A percentile compares a stretch with the other conserved stretches of the same genome.
These are phyloP conservation scores for Protomyces inouyei DNA, from an alignment of 1,139 yeast genomes.

Conservation along the genomic window DNA sequence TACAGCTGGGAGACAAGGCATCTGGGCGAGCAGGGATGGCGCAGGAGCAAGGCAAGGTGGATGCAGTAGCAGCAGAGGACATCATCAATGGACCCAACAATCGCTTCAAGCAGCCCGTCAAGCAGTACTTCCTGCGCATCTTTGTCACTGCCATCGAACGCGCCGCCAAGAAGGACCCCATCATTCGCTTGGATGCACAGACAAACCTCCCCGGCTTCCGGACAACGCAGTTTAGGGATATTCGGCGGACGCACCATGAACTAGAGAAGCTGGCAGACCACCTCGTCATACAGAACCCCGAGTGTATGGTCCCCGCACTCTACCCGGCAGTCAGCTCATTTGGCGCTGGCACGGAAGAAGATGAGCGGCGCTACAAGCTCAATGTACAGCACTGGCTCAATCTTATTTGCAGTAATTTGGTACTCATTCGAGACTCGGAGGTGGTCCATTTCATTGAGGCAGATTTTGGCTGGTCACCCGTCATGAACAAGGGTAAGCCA, in stretches of 20 bases:
- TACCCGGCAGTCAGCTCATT: slow-evolving; percentile 72
- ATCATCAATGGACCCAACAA: background rate
- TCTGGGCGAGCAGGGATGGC: too few relatives aligned
- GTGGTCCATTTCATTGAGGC: slow-evolving; percentile 81
- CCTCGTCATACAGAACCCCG: slow-evolving; percentile 73
- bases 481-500: slow-evolving; percentile 50
- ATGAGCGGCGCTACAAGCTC: slow-evolving; percentile 52
- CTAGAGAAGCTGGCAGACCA: slow-evolving; percentile 71
- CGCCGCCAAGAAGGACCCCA: slow-evolving; percentile 49
- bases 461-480: slow-evolving; percentile 61
- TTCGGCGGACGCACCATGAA: slow-evolving; percentile 78
- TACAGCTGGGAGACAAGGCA: too few relatives aligned
- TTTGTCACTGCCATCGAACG: slow-evolving; percentile 48
- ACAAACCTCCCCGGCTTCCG: slow-evolving; percentile 72
- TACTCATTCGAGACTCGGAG: slow-evolving; percentile 80
- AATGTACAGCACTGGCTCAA: slow-evolving; percentile 85
- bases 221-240: slow-evolving; percentile 62
- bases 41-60: too few relatives aligned
- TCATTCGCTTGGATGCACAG: slow-evolving; percentile 48
- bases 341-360: slow-evolving; percentile 81
- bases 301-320: slow-evolving; percentile 86
- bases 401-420: slow-evolving; percentile 66
- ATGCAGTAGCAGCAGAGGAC: background rate
- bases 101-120: background rate
- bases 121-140: slow-evolving; percentile 28